Base-by-base conservation (phyloP, 257 asterid species). In the Solanum sejunctum region DNA sequence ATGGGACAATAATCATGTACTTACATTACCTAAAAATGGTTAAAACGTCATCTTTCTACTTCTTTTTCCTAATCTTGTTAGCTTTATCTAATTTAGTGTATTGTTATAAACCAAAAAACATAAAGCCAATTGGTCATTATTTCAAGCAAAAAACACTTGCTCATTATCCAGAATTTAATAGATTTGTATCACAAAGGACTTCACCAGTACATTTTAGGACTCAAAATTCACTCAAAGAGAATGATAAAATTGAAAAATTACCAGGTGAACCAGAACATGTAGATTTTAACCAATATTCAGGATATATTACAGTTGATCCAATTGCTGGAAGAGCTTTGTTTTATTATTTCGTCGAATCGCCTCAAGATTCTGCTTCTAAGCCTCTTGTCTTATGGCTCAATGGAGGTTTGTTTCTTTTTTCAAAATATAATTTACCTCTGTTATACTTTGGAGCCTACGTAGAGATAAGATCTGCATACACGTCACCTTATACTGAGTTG, bases 341-440 rank as follows among this genome's bases (percentile, higher is more conserved):
- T 51, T 91, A 91, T 85, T 93, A 91, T 79, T 89, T 91, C 51
- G 92, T 83, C 8, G 92, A 91, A 88, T 89, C 94, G 12, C 87
- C 92, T 1, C 10, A 71, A 11, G 57, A 88, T 77, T 71, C 91
- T 26, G 70, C 86, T 28, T 75, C 78, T 64, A 88, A 88, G 23
- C 93, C 93, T 61, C 88, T 91, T 45, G 86, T 88, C 84, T 80
- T 90, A 56, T 93, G 96, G 94, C 82, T 91, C 45, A 90, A 89
- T 86, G 93, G 93, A 87, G 93, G 96, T 91, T 84, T 58, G 26
- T 5, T 23, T 16, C 6, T 12, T 49, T 13, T 75, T 47, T 72
- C 11, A 0, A 1, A 1, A 16, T 36, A 18, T 69, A 5, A 17
- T 69, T 36, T 10, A 17, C 39, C 39, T 10, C 12, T 1, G 70